Conservation (phyloP, 805 yeast genomes). For the Kodamaea jinghongensis region DNA sequence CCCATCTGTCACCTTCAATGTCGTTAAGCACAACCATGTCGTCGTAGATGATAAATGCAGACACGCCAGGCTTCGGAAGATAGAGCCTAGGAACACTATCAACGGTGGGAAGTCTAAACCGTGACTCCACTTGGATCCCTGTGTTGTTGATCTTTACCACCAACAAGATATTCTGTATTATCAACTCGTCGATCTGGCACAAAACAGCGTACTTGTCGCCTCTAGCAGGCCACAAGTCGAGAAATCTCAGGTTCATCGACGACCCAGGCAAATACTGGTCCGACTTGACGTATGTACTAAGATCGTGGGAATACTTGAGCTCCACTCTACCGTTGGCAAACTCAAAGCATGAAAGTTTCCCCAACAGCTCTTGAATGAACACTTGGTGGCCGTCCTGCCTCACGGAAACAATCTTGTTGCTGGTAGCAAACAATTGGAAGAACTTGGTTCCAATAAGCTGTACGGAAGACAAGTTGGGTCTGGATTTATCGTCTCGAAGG, state of each 20-base stretch:
- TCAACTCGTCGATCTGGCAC: slow-evolving; percentile 19
- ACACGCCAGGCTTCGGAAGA: slow-evolving; percentile 55
- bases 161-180: too few relatives aligned
- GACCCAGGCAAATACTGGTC: slow-evolving; percentile 49
- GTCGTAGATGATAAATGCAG: slow-evolving; percentile 56
- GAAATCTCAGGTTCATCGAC: slow-evolving; percentile 47
- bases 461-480: slow-evolving; percentile 42
- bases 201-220: slow-evolving; percentile 45
- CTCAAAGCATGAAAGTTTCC: slow-evolving; percentile 23
- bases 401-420: slow-evolving; percentile 48
- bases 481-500: slow-evolving; percentile 67
- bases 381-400: slow-evolving; percentile 19
- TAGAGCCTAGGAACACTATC: slow-evolving; percentile 48
- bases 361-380: slow-evolving; percentile 44
- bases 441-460: slow-evolving; percentile 20
- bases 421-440: slow-evolving; percentile 8
- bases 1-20: slow-evolving; percentile 66
- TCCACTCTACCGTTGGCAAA: not conserved
- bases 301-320: slow-evolving; percentile 28
- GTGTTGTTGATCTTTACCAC: too few relatives aligned
- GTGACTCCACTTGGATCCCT: too few relatives aligned
- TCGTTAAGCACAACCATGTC: slow-evolving; percentile 65
- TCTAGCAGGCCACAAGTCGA: slow-evolving; percentile 55
- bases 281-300: slow-evolving; percentile 28
- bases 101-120: not conserved